phyloP scores from a whole-genome alignment of 2,329 filamentous ascomycete genomes.

The Balansia obtecta region DNA sequence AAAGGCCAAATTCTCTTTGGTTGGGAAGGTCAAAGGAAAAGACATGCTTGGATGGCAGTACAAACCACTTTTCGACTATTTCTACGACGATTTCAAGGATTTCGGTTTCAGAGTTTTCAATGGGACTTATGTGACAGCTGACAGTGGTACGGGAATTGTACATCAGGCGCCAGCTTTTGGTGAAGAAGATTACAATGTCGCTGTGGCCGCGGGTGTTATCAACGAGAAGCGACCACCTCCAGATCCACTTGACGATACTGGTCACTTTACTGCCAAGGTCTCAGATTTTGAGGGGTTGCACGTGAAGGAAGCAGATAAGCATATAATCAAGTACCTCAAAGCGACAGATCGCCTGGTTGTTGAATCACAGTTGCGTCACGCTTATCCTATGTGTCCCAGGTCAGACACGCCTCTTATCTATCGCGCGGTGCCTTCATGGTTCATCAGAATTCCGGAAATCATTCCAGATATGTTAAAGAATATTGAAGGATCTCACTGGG shows the following conservation, averaged over 20 bases:
- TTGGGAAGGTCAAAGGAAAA: slow-evolving; percentile 54
- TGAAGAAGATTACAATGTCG: slow-evolving; percentile 89
- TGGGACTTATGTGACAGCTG: slow-evolving; percentile 75
- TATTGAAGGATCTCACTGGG: slow-evolving; percentile 84
- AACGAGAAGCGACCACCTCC: slow-evolving; percentile 67
- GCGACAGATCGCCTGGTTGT: slow-evolving; percentile 63
- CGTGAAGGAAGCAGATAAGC: slow-evolving; percentile 86
- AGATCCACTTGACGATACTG: slow-evolving; percentile 78
- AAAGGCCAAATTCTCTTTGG: slow-evolving; percentile 61
- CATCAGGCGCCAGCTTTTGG: slow-evolving; percentile 90
- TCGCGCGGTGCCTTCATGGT: slow-evolving; percentile 86
- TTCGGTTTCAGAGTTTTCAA: slow-evolving; percentile 70
- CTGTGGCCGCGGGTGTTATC: slow-evolving; percentile 64
- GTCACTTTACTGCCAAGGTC: slow-evolving; percentile 65
- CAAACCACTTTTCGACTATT: slow-evolving; percentile 79
- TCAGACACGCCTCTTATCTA: slow-evolving; percentile 95
- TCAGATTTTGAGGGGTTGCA: slow-evolving; percentile 75
- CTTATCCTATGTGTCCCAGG: slow-evolving; percentile 85
- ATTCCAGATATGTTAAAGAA: slow-evolving; percentile 84
- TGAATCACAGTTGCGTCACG: slow-evolving; percentile 80
- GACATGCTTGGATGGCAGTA: slow-evolving; percentile 68
- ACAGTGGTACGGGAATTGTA: slow-evolving; percentile 86
- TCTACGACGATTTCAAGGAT: slow-evolving; percentile 80
- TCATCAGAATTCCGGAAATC: slow-evolving; percentile 74
- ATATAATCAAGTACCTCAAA: slow-evolving; percentile 83